Evolutionary conservation across 2,329 filamentous ascomycete genomes (phyloP).

Genomic region (Colletotrichum abscissum): DNA sequence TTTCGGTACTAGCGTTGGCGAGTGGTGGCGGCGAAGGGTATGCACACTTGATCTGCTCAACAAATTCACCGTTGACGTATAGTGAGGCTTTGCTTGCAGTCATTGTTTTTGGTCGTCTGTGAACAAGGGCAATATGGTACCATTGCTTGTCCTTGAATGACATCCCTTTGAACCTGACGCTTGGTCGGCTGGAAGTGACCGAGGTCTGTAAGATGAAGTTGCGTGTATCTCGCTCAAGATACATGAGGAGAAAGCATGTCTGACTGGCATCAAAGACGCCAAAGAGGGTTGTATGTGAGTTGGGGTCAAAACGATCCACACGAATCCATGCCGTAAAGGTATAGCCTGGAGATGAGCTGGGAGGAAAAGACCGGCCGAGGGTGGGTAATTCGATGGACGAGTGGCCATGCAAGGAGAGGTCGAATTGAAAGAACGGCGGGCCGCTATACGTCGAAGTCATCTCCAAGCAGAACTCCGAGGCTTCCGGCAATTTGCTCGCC

Average conservation of each 20-base stretch:
- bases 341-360: constrained; percentile 83
- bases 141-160: constrained; percentile 81
- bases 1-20: constrained; percentile 71
- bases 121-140: constrained; percentile 94
- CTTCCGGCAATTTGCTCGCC: constrained; percentile 60
- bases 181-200: constrained; percentile 85
- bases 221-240: constrained; percentile 91
- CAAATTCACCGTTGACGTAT: constrained; percentile 93
- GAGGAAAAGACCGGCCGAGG: constrained; percentile 88
- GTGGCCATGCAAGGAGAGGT: constrained; percentile 87
- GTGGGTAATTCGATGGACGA: constrained; percentile 90
- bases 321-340: constrained; percentile 91
- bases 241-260: constrained; percentile 92
- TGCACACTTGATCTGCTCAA: constrained; percentile 88
- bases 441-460: constrained; percentile 80
- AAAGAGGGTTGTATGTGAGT: constrained; percentile 93
- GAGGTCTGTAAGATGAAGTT: constrained; percentile 98
- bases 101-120: constrained; percentile 81
- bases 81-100: constrained; percentile 84
- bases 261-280: constrained; percentile 93
- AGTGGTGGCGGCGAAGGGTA: constrained; percentile 84
- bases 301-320: constrained; percentile 86
- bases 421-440: constrained; percentile 92
- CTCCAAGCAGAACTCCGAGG: constrained; percentile 77
- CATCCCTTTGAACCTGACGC: constrained; percentile 90